Base-by-base conservation (phyloP, 1,284 basidiomycete species). In the Cutaneotrichosporon cavernicola region DNA sequence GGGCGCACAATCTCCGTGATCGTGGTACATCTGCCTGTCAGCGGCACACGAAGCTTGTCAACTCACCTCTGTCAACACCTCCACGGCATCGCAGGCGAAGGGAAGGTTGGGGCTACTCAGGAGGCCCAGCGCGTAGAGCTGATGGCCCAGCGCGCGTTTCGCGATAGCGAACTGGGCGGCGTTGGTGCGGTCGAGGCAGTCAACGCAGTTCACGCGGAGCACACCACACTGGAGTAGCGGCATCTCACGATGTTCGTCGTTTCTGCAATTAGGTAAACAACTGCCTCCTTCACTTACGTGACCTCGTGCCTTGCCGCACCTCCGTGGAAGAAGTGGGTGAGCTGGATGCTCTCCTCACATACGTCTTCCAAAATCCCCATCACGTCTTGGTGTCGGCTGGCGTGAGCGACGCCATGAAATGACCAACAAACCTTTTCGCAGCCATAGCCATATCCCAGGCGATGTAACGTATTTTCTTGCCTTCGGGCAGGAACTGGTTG, bases 151-250 rank as follows among this genome's bases (percentile, higher is more conserved):
- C 0, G 91, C 96, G 14, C 92, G 89, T 77, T 98, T 98, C 4
- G 94, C 97, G 67, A 99, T 96, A 0, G 97, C 93, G 74, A 98
- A 98, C 75, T 99, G 96, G 0, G 94, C 94, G 0, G 95, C 94
- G 72, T 99, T 99, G 4, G 97, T 99, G 5, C 94, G 87, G 77
- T 99, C 97, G 9, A 99, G 84, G 74, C 97, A 99, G 76, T 99
- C 97, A 1, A 99, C 92, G 70, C 91, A 97, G 73, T 97, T 97
- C 0, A 88, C 92, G 9, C 93, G 86, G 70, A 90, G 91, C 43
- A 98, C 86, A 5, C 96, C 96, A 60, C 90, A 91, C 80, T 99
- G 97, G 14, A 99, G 80, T 1, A 88, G 85, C 66, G 97, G 91
- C 0, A 82, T 84, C 56, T 82, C 82, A 9, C 92, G 86, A 84